A percentile compares a stretch with the other conserved stretches of the same genome.
These are phyloP conservation scores for Fusarium goolgardi DNA, from an alignment of 2,329 filamentous ascomycete species.

Conservation along the genomic window DNA sequence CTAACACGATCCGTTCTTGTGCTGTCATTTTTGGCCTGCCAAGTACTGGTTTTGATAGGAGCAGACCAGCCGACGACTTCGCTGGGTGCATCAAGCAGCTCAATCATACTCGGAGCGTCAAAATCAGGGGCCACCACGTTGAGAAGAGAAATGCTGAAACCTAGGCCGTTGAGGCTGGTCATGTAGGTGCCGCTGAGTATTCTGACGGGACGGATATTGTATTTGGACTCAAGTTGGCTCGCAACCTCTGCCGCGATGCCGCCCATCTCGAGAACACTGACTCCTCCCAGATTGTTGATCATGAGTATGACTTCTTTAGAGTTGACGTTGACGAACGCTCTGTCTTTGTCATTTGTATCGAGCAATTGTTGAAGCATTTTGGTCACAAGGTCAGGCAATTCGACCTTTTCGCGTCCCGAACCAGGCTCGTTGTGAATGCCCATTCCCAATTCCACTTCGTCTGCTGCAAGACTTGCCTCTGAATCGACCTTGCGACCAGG, in stretches of 20 bases:
- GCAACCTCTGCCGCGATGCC: slow-evolving; percentile 77
- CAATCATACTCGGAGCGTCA: slow-evolving; percentile 70
- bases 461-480: slow-evolving; percentile 66
- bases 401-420: slow-evolving; percentile 63
- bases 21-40: slow-evolving; percentile 66
- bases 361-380: slow-evolving; percentile 78
- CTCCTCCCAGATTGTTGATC: slow-evolving; percentile 80
- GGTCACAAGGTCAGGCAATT: slow-evolving; percentile 65
- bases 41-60: slow-evolving; percentile 71
- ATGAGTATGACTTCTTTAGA: slow-evolving; percentile 74
- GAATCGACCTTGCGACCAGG: slow-evolving; percentile 76
- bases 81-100: slow-evolving; percentile 75
- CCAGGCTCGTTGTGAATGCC: slow-evolving; percentile 80
- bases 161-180: slow-evolving; percentile 81
- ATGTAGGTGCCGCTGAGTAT: slow-evolving; percentile 78
- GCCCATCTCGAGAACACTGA: slow-evolving; percentile 77
- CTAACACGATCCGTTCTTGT: slow-evolving; percentile 56
- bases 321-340: slow-evolving; percentile 74
- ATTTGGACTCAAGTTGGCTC: slow-evolving; percentile 67
- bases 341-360: slow-evolving; percentile 72
- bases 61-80: slow-evolving; percentile 78
- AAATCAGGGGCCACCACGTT: slow-evolving; percentile 71
- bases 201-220: slow-evolving; percentile 71
- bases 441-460: slow-evolving; percentile 77
- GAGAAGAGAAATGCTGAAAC: slow-evolving; percentile 78